Evolutionary conservation across 306 rosid genomes (phyloP), one percentile per base, ranked within the genome.

Genomic region (Parietaria judaica): DNA sequence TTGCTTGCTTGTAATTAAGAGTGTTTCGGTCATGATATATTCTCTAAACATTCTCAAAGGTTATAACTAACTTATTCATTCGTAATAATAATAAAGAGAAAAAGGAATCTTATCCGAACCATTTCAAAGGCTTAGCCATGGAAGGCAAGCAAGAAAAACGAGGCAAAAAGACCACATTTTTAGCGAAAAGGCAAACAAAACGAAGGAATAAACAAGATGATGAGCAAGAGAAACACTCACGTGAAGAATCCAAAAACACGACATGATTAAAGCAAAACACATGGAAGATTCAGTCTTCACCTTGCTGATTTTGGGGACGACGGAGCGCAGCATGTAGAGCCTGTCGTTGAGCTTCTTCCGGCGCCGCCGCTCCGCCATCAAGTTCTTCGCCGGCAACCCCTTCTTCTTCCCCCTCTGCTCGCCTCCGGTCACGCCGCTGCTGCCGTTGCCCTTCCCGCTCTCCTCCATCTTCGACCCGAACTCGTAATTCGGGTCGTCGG

Each of bases 231-330:
- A 39, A 60, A 14, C 10, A 12, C 44, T 7, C 5, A 41, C 45
- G 6, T 5, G 45, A 41, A 41, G 9, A 41, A 41, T 5, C 45
- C 45, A 41, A 41, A 41, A 41, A 8, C 45, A 41, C 9, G 45
- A 41, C 6, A 41, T 41, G 45, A 41, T 41, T 8, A 41, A 0
- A 39, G n/a, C 13, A 17, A 8, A 41, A 61, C 46, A 14, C 14
- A 17, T 43, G 41, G 68, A 10, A 10, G 14, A n/a, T 7, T 1
- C 5, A 10, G 14, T 49, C 4, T 10, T 11, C 79, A 86, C 97
- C 95, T 89, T 89, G 87, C 97, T 89, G 54, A 86, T 89, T 77
- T 89, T 89, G 36, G 97, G 97, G 50, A 89, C 95, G 41, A 89
- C 86, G 50, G 97, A 89, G 83, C 97, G 81, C 45, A 89, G 81